Base-by-base conservation (phyloP, 495 filamentous ascomycete genomes). In the Xylaria longipes region DNA sequence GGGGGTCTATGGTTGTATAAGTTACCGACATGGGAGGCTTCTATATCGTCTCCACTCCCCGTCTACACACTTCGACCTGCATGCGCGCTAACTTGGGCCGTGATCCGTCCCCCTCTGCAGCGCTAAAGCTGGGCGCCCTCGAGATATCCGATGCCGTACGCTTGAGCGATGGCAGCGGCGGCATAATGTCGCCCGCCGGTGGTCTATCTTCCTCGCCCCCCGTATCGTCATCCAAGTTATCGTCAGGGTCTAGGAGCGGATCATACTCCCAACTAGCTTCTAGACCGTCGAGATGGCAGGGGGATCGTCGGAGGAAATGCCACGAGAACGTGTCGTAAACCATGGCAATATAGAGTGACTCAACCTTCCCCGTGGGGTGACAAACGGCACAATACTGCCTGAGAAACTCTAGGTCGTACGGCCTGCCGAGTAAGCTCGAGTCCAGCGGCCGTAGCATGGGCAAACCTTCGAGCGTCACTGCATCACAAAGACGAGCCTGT, bases 301-400 rank as follows among this genome's bases (percentile, higher is more conserved):
- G 79, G 15, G 85, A 78, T 25, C 82, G 76, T 64, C 78, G 79
- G 46, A 85, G 73, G 43, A 80, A 82, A 29, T 79, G 76, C 83
- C 83, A 85, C 20, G 82, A 83, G 48, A 89, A 77, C 20, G 83
- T 85, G 70, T 87, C 79, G 3, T 78, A 70, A 7, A 80, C 75
- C 85, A 88, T 86, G 70, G 85, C 85, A 60, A 89, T 87, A 69
- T 89, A 89, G 27, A 89, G 75, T 48, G 85, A 86, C 64, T 87
- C 82, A 12, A 87, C 87, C 72, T 84, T 85, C 61, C 86, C 87
- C 58, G 78, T 80, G 20, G 82, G 80, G 57, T 86, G 83, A 69
- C 81, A 81, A 17, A 87, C 85, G 37, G 84, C 86, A 65, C 84
- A 87, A 70, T 87, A 78, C 27, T 77, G 75, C 35, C 80, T 76